These are phyloP conservation scores for Lippia alba DNA, from an alignment of 305 asterid genomes.

Conservation along the genomic window DNA sequence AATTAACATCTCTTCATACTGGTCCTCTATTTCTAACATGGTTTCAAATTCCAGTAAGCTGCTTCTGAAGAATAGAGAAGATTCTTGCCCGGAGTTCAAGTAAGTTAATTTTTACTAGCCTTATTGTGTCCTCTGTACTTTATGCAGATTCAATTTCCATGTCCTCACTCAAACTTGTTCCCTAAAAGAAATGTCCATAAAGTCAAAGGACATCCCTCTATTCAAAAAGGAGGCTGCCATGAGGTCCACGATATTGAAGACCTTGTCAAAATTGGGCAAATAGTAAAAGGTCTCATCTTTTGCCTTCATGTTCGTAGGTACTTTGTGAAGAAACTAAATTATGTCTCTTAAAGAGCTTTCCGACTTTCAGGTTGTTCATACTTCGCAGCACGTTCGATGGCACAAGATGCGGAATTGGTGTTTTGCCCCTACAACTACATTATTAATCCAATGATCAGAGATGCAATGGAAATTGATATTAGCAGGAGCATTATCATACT, in stretches of 20 bases:
- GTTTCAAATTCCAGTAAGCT: slow-evolving; percentile 63
- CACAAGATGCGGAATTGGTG: slow-evolving; percentile 82
- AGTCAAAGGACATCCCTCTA: slow-evolving; percentile 88
- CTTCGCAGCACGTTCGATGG: slow-evolving; percentile 83
- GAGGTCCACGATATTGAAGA: slow-evolving; percentile 98
- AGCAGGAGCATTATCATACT: slow-evolving; percentile 73
- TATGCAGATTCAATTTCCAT: slow-evolving; percentile 30
- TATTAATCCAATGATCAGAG: slow-evolving; percentile 77
- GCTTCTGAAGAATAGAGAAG: slow-evolving; percentile 70
- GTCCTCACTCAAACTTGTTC: slow-evolving; percentile 29
- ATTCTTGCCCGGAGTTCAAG: slow-evolving; percentile 82
- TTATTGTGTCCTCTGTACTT: slow-evolving; percentile 20
- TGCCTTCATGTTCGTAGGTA: slow-evolving; percentile 15
- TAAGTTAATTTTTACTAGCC: slow-evolving; percentile 38
- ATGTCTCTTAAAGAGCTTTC: slow-evolving; percentile 41
- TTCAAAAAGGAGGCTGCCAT: slow-evolving; percentile 90
- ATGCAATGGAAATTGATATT: slow-evolving; percentile 89
- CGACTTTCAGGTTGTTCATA: slow-evolving; percentile 88
- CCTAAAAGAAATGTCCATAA: slow-evolving; percentile 69
- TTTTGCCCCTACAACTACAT: slow-evolving; percentile 95
- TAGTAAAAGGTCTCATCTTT: slow-evolving; percentile 68
- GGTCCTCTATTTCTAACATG: slow-evolving; percentile 46
- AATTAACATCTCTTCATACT: slow-evolving; percentile 1
- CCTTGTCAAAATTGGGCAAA: slow-evolving; percentile 91
- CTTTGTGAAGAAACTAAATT: slow-evolving; percentile 21